Evolutionary conservation across 352 stramenopile species (phyloP).

Genomic region (Phytophthora hibernalis): DNA sequence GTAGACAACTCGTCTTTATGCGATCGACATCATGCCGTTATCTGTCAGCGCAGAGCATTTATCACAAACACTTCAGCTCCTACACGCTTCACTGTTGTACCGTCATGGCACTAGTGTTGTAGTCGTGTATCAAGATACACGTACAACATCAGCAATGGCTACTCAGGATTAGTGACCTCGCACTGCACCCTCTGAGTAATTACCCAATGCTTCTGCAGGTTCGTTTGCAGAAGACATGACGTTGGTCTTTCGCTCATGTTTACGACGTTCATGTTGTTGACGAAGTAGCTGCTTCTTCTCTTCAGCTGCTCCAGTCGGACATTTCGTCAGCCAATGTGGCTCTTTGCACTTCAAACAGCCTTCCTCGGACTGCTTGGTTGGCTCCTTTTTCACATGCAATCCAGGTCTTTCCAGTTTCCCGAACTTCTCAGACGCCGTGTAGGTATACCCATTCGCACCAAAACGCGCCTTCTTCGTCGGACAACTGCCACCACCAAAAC

Average conservation of each 20-base stretch:
- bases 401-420: neutral
- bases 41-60: too few species aligned
- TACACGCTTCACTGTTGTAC: too few species aligned
- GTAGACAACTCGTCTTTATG: too few species aligned
- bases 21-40: too few species aligned
- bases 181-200: too few species aligned
- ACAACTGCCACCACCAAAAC: neutral
- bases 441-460: neutral
- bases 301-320: neutral
- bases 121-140: too few species aligned
- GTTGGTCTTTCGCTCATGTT: neutral
- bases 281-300: slow-evolving; percentile 6
- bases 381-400: neutral
- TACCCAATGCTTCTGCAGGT: too few species aligned
- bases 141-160: too few species aligned
- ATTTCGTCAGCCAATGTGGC: neutral
- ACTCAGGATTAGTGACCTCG: too few species aligned
- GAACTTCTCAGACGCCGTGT: neutral
- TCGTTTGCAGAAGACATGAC: too few species aligned
- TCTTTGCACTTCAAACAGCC: slow-evolving; percentile 9
- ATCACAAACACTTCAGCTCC: too few species aligned
- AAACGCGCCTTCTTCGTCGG: neutral
- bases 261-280: slow-evolving; percentile 2
- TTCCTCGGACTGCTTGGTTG: neutral
- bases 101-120: too few species aligned